These are phyloP conservation scores for Sistotremastrum suecicum DNA, from an alignment of 768 basidiomycete species.

Conservation along the genomic window DNA sequence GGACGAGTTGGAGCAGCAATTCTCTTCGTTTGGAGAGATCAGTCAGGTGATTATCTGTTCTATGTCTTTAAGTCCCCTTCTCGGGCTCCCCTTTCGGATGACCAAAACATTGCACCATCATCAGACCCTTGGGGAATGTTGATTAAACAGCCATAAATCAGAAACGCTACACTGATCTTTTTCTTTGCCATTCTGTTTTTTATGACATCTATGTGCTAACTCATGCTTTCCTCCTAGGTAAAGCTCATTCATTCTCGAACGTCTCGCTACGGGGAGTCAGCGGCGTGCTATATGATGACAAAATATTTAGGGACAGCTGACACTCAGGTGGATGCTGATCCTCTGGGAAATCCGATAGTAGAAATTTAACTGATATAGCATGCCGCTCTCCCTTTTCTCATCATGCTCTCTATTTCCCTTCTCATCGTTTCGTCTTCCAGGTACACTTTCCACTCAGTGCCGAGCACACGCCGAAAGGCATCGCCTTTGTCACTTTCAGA, in stretches of 20 bases:
- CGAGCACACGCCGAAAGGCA: constrained; percentile 39
- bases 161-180: too few species aligned
- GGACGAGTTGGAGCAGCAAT: constrained; percentile 49
- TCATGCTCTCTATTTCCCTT: constrained; percentile 3
- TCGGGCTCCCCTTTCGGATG: too few species aligned
- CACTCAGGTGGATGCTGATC: constrained; percentile 40
- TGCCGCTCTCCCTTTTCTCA: constrained; percentile 4
- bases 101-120: too few species aligned
- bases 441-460: constrained; percentile 43
- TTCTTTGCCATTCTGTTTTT: too few species aligned
- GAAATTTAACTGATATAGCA: constrained; percentile 31
- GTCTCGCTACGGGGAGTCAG: too few species aligned
- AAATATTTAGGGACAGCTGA: constrained; percentile 51
- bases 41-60: constrained; percentile 45
- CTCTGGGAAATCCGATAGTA: constrained; percentile 48
- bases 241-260: too few species aligned
- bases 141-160: too few species aligned
- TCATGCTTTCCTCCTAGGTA: too few species aligned
- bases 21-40: constrained; percentile 55
- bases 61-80: neutral
- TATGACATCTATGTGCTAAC: too few species aligned
- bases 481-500: constrained; percentile 45
- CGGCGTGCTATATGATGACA: constrained; percentile 1
- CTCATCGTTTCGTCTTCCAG: constrained; percentile 15
- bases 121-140: too few species aligned